phyloP scores from a whole-genome alignment of 108 stramenopile species.

The Cyclotella sp. region DNA sequence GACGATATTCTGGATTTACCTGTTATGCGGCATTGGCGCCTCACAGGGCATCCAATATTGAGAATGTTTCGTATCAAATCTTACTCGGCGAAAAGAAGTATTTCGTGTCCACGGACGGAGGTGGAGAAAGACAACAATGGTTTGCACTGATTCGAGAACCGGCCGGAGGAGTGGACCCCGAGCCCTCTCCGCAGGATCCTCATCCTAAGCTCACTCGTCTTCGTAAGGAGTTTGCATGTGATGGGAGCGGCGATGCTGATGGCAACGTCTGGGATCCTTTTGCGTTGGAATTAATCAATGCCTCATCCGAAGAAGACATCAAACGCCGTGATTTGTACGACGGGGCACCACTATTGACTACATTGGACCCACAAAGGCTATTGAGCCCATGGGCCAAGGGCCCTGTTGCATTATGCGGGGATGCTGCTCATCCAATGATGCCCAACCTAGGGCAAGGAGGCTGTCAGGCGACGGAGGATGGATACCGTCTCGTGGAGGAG shows the following conservation, averaged over 20 bases:
- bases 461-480: conserved; percentile 97
- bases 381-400: conserved; percentile 89
- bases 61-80: conserved; percentile 92
- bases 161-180: conserved; percentile 89
- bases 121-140: conserved; percentile 98
- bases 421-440: conserved; percentile 97
- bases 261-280: conserved; percentile 93
- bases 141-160: conserved; percentile 93
- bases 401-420: conserved; percentile 92
- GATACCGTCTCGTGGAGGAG: conserved; percentile 91
- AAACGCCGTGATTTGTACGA: conserved; percentile 97
- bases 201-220: conserved; percentile 85
- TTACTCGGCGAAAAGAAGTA: conserved; percentile 92
- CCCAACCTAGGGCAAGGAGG: conserved; percentile 94
- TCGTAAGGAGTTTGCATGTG: conserved; percentile 79
- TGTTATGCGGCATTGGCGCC: conserved; percentile 90
- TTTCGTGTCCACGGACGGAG: conserved; percentile 96
- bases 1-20: conserved; percentile 88
- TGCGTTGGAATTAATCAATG: conserved; percentile 89
- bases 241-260: conserved; percentile 75
- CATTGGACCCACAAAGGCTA: conserved; percentile 63
- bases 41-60: conserved; percentile 88
- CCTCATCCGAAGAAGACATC: conserved; percentile 92
- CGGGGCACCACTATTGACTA: conserved; percentile 87
- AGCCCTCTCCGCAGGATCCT: conserved; percentile 85